Percentiles rank a stretch among this genome's conserved stretches.
Conservation (phyloP, 768 basidiomycete genomes). For the Auricularia sp. region DNA sequence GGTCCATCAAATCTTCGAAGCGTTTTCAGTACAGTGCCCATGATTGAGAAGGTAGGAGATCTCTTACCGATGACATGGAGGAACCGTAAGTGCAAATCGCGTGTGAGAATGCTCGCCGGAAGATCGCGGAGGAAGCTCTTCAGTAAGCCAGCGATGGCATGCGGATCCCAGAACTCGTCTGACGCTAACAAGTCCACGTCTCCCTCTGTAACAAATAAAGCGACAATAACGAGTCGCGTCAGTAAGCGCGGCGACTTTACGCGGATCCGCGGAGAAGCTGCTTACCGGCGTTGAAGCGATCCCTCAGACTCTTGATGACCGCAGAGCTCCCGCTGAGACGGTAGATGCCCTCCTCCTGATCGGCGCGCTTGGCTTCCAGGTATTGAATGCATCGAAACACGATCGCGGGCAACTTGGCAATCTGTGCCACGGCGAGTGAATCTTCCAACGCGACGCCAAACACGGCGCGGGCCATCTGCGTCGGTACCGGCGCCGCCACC, state of each 20-base stretch:
- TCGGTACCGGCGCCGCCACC: neutral
- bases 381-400: slow-evolving; percentile 95
- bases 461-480: slow-evolving; percentile 54
- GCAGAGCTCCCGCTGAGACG: slow-evolving; percentile 90
- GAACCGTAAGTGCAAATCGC: slow-evolving; percentile 85
- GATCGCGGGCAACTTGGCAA: slow-evolving; percentile 86
- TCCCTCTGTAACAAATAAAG: slow-evolving; percentile 54
- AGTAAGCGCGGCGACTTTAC: slow-evolving; percentile 4
- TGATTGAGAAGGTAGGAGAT: slow-evolving; percentile 7
- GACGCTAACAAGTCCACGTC: slow-evolving; percentile 82
- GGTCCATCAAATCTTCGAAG: slow-evolving; percentile 70
- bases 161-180: slow-evolving; percentile 94
- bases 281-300: slow-evolving; percentile 84
- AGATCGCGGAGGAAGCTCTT: slow-evolving; percentile 91
- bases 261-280: slow-evolving; percentile 4
- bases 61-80: slow-evolving; percentile 86
- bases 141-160: slow-evolving; percentile 90
- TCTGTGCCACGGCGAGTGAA: slow-evolving; percentile 77
- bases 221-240: neutral
- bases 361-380: slow-evolving; percentile 86
- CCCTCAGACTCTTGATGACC: slow-evolving; percentile 87
- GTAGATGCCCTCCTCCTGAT: slow-evolving; percentile 97
- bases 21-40: slow-evolving; percentile 7
- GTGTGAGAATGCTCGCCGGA: slow-evolving; percentile 84
- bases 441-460: slow-evolving; percentile 86